Percentiles rank a stretch among this genome's conserved stretches.
Conservation (phyloP, 2,329 filamentous ascomycete species). For the Aspergillus tubingensis region DNA sequence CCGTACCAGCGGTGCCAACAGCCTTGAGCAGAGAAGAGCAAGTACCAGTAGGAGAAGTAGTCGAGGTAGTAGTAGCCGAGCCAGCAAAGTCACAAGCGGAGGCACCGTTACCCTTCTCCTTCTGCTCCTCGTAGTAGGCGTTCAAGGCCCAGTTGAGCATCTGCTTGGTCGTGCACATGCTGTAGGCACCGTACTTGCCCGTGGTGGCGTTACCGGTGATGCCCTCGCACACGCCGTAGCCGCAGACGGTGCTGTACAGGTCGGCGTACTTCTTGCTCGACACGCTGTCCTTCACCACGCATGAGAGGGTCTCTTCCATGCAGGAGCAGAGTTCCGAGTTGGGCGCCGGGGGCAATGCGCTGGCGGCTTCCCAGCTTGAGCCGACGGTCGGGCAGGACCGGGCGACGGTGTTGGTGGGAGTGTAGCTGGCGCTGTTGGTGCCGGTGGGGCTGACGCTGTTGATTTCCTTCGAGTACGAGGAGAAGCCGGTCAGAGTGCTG, state of each 20-base stretch:
- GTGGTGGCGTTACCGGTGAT: slow-evolving; percentile 42
- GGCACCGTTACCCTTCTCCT: slow-evolving; percentile 32
- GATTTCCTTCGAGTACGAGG: slow-evolving; percentile 68
- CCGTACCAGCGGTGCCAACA: slow-evolving; percentile 41
- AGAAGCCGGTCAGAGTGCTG: slow-evolving; percentile 71
- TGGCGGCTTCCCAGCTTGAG: slow-evolving; percentile 65
- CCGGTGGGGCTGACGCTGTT: slow-evolving; percentile 65
- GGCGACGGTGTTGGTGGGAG: slow-evolving; percentile 67
- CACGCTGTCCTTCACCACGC: slow-evolving; percentile 63
- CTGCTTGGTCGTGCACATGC: slow-evolving; percentile 44
- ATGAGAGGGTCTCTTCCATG: slow-evolving; percentile 73
- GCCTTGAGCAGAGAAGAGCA: slow-evolving; percentile 41
- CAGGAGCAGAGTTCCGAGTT: slow-evolving; percentile 78
- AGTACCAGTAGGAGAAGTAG: slow-evolving; percentile 34
- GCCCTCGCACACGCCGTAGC: slow-evolving; percentile 42
- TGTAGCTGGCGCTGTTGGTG: slow-evolving; percentile 68
- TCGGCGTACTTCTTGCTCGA: slow-evolving; percentile 60
- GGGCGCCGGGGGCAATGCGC: slow-evolving; percentile 75
- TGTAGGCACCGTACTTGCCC: slow-evolving; percentile 48
- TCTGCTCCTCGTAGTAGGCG: slow-evolving; percentile 45
- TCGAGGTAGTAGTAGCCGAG: slow-evolving; percentile 38
- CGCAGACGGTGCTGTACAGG: slow-evolving; percentile 63
- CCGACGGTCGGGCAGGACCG: slow-evolving; percentile 68
- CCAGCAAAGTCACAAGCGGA: slow-evolving; percentile 47
- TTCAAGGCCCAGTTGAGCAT: slow-evolving; percentile 48